phyloP scores from a whole-genome alignment of 2,329 filamentous ascomycete genomes.

The Fonsecaea erecta region DNA sequence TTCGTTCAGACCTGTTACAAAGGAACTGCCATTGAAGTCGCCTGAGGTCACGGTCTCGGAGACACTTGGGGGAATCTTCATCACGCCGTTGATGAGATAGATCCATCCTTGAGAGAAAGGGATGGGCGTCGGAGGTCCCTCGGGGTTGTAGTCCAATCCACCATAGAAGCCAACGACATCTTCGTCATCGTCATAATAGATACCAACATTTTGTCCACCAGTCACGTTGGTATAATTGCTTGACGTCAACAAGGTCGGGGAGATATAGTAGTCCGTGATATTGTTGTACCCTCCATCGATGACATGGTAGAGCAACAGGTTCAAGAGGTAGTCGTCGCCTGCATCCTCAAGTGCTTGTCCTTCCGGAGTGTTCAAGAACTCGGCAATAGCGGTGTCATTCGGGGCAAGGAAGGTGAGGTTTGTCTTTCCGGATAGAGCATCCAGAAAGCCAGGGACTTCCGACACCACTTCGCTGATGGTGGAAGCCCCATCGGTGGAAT shows the following conservation, averaged over 20 bases:
- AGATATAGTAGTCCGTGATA: constrained; percentile 15
- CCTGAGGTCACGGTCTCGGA: constrained; percentile 12
- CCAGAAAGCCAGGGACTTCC: constrained; percentile 1
- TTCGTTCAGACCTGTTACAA: constrained; percentile 19
- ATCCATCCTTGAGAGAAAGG: constrained; percentile 21
- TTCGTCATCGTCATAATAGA: constrained; percentile 25
- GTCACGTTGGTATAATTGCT: constrained; percentile 27
- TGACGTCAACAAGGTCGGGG: constrained; percentile 16
- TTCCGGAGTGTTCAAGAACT: neutral
- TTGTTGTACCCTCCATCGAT: constrained; percentile 13
- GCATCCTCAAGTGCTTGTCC: constrained; percentile 11
- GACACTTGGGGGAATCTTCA: constrained; percentile 13
- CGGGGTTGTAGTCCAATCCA: constrained; percentile 15
- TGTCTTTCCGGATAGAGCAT: constrained; percentile 16
- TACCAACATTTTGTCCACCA: constrained; percentile 19
- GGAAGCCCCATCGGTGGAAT: constrained; percentile 9
- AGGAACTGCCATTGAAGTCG: constrained; percentile 28
- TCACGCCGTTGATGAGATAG: constrained; percentile 21
- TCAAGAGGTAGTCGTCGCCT: constrained; percentile 19
- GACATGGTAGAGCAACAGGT: constrained; percentile 19
- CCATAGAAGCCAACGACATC: constrained; percentile 16
- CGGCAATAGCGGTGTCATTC: constrained; percentile 21
- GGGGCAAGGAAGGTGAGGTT: constrained; percentile 27
- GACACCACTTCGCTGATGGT: constrained; percentile 3
- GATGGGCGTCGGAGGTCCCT: constrained; percentile 8